These are phyloP conservation scores for Rosellinia necatrix DNA, from an alignment of 2,329 filamentous ascomycete species.

Conservation along the genomic window DNA sequence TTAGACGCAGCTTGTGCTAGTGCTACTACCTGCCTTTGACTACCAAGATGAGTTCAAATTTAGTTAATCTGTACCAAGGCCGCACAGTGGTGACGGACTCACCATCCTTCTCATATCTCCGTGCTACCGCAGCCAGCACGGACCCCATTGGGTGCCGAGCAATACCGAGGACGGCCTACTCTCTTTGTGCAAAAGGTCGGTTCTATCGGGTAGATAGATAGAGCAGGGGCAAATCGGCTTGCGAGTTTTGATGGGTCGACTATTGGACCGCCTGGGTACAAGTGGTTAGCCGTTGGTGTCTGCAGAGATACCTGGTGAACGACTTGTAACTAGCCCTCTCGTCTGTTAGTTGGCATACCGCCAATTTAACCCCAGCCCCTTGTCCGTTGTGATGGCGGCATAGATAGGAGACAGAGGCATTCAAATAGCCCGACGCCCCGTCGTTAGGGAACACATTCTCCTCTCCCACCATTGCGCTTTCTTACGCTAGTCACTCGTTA, in stretches of 20 bases:
- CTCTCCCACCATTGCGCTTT: constrained; percentile 33
- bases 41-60: not conserved
- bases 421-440: constrained; percentile 35
- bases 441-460: constrained; percentile 9
- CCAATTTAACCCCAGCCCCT: constrained; percentile 11
- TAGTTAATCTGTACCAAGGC: not conserved
- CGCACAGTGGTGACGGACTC: not conserved
- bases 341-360: no score
- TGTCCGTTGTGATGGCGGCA: constrained; percentile 20
- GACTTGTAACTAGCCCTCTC: no score
- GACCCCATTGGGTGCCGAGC: not conserved
- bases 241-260: constrained; percentile 2
- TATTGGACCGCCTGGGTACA: constrained; percentile 4
- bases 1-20: no score
- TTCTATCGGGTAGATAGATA: no score
- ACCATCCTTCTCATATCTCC: constrained; percentile 2
- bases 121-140: not conserved
- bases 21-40: not conserved
- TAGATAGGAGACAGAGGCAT: constrained; percentile 21
- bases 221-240: not conserved
- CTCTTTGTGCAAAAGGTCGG: no score
- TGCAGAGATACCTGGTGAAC: not conserved
- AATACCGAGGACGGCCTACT: not conserved
- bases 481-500: constrained; percentile 37
- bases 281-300: not conserved